These are phyloP conservation scores for Amanita phalloides DNA, from an alignment of 768 basidiomycete genomes.

Conservation along the genomic window DNA sequence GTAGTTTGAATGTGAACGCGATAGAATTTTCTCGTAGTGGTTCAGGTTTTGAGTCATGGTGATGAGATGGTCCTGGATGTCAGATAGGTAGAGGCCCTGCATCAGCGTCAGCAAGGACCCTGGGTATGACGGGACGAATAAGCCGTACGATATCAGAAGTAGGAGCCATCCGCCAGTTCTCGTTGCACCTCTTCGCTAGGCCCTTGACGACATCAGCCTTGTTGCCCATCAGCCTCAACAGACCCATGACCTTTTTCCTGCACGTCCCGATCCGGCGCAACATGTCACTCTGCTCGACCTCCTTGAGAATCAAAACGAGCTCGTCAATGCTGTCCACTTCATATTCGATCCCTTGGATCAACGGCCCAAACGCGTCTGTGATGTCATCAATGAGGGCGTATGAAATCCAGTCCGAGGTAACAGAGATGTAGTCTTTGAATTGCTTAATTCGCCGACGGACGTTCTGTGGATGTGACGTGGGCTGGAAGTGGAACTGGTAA, in stretches of 20 bases:
- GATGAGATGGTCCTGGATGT: conserved; percentile 98
- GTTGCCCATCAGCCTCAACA: conserved; percentile 94
- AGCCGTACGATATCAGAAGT: conserved; percentile 84
- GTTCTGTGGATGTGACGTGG: conserved; percentile 95
- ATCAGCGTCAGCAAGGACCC: not conserved
- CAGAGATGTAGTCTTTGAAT: conserved; percentile 96
- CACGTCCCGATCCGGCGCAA: conserved; percentile 93
- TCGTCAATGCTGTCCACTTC: conserved; percentile 99
- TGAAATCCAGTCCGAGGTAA: conserved; percentile 99
- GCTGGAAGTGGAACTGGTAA: conserved; percentile 87
- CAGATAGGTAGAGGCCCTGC: conserved; percentile 89
- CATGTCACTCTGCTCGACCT: conserved; percentile 97
- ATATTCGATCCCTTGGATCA: conserved; percentile 98
- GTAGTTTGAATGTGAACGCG: conserved; percentile 97
- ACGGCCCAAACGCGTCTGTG: conserved; percentile 96
- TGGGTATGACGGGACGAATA: not conserved
- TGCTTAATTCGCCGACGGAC: conserved; percentile 97
- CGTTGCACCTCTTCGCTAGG: conserved; percentile 94
- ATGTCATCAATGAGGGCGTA: conserved; percentile 99
- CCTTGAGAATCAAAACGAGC: conserved; percentile 91
- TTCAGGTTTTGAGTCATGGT: conserved; percentile 99
- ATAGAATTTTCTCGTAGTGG: conserved; percentile 99
- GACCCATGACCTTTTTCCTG: conserved; percentile 98
- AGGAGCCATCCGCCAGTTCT: conserved; percentile 97
- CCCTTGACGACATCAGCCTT: conserved; percentile 99